A percentile compares a stretch with the other conserved stretches of the same genome.
These are phyloP conservation scores for Cordyceps javanica DNA, from an alignment of 2,329 filamentous ascomycete species.

Conservation along the genomic window DNA sequence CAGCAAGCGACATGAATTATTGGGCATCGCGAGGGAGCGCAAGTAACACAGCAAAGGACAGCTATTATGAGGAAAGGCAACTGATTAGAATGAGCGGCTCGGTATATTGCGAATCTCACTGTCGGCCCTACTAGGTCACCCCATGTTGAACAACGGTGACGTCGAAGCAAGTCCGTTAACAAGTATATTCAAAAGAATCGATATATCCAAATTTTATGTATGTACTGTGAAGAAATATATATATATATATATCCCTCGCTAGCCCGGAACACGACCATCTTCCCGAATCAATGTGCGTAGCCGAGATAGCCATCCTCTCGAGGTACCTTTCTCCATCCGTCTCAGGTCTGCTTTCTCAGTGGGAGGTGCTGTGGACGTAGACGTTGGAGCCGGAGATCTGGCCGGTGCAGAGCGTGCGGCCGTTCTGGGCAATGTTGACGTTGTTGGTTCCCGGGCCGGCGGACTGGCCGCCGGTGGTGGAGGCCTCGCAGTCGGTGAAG, in stretches of 20 bases:
- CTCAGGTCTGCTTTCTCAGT: background rate
- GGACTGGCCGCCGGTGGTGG: background rate
- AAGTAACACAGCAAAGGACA: too few relatives aligned
- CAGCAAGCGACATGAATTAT: too few relatives aligned
- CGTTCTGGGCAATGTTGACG: slow-evolving; percentile 1
- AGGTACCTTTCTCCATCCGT: background rate
- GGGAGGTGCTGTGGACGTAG: background rate
- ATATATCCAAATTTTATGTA: background rate
- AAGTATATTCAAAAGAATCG: too few relatives aligned
- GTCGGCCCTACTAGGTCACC: too few relatives aligned
- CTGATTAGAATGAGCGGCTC: too few relatives aligned
- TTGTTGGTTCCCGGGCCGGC: slow-evolving; percentile 1
- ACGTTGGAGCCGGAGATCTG: background rate
- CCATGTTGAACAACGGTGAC: background rate
- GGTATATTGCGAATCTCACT: too few relatives aligned
- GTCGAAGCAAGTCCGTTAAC: background rate
- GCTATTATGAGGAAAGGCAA: too few relatives aligned
- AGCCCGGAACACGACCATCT: background rate
- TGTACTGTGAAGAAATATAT: background rate
- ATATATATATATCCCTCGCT: background rate
- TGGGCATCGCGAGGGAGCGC: too few relatives aligned
- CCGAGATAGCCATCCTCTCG: background rate
- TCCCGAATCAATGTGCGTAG: background rate
- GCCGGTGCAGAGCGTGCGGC: background rate
- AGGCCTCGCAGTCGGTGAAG: background rate